Conservation (phyloP, 179 eudicot genomes). For the Spinacia oleracea region DNA sequence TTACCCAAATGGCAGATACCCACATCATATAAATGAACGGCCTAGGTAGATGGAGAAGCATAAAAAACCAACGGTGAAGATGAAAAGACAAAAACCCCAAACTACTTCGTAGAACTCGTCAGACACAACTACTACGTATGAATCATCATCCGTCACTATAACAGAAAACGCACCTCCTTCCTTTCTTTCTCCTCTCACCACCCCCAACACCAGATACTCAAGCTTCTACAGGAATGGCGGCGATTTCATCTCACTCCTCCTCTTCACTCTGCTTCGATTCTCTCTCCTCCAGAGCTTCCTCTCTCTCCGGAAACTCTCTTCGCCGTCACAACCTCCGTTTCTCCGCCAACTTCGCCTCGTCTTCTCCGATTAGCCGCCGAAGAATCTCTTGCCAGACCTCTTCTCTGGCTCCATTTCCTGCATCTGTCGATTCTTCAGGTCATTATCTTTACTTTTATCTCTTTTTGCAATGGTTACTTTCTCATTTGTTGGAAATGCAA, state of each 20-base stretch:
- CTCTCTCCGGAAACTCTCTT: conserved; percentile 30
- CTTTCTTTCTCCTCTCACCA: conserved; percentile 36
- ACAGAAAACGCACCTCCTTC: not conserved
- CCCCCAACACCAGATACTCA: not conserved
- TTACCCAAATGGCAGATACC: no score
- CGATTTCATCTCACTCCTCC: conserved; percentile 34
- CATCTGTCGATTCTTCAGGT: conserved; percentile 46
- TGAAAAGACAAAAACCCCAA: not conserved
- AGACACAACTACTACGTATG: no score
- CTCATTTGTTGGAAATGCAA: not conserved
- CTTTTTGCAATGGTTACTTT: not conserved
- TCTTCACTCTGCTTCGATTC: conserved; percentile 40
- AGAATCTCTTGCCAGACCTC: conserved; percentile 52
- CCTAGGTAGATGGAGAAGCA: no score
- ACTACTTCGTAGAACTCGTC: not conserved
- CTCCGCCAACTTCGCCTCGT: conserved; percentile 21
- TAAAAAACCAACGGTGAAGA: no score
- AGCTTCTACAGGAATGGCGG: conserved; percentile 36
- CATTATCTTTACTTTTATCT: not conserved
- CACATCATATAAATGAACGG: no score
- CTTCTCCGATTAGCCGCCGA: conserved; percentile 33
- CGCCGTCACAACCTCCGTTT: conserved; percentile 30
- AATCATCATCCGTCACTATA: not conserved
- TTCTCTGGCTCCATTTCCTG: conserved; percentile 43
- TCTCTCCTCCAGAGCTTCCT: conserved; percentile 41